Conservation (phyloP, 257 asterid genomes). For the Gentiana straminea region DNA sequence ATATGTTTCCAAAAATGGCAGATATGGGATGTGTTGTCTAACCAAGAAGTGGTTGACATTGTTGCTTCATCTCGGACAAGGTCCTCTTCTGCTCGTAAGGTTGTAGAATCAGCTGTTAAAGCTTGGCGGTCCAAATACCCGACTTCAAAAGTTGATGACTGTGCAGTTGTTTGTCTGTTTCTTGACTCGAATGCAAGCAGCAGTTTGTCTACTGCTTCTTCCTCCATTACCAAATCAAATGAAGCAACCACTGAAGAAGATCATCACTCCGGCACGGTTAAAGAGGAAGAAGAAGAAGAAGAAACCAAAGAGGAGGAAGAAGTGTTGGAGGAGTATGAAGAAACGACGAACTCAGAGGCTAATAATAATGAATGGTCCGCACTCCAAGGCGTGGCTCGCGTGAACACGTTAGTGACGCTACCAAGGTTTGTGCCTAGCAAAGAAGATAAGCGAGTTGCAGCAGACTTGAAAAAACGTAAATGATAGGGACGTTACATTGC, state of each 20-base stretch:
- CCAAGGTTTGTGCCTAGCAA: conserved; percentile 58
- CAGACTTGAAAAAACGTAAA: conserved; percentile 29
- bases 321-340: conserved; percentile 20
- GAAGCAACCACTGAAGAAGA: conserved; percentile 14
- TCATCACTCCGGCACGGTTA: conserved; percentile 23
- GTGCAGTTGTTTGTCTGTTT: conserved; percentile 81
- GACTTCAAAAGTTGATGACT: conserved; percentile 71
- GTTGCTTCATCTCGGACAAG: conserved; percentile 45
- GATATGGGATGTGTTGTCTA: conserved; percentile 91
- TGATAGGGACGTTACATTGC: conserved; percentile 2
- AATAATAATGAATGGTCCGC: conserved; percentile 58
- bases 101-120: conserved; percentile 62
- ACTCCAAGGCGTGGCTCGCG: conserved; percentile 68
- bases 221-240: conserved; percentile 27
- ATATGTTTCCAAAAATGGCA: conserved; percentile 9
- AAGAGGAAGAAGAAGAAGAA: conserved; percentile 6
- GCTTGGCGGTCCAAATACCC: conserved; percentile 72
- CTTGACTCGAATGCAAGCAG: conserved; percentile 38
- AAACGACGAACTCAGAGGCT: conserved; percentile 12
- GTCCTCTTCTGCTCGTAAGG: conserved; percentile 44
- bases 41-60: conserved; percentile 65
- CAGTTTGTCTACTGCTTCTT: conserved; percentile 19
- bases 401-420: conserved; percentile 54
- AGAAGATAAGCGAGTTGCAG: conserved; percentile 35
- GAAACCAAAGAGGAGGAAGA: conserved; percentile 23